Conservation (phyloP, 768 basidiomycete genomes). For the Cystobasidium tubakii region DNA sequence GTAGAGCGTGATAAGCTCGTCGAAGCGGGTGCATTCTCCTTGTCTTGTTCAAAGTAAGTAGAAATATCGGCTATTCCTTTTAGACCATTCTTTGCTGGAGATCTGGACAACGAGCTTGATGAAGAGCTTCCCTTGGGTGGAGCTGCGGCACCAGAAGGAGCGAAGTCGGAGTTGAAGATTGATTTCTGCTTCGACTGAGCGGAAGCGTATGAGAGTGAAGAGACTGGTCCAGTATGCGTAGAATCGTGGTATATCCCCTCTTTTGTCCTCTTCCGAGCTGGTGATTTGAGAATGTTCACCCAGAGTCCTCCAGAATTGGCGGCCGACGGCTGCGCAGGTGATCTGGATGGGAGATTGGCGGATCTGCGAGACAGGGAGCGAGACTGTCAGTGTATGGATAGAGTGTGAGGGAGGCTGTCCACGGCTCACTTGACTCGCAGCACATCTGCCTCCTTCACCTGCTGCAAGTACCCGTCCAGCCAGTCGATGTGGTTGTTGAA, state of each 20-base stretch:
- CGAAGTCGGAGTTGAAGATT: not conserved
- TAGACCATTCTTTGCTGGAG: not conserved
- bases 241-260: not conserved
- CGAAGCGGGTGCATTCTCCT: not conserved
- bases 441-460: not conserved
- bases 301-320: constrained; percentile 1
- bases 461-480: not conserved
- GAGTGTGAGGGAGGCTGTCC: no score
- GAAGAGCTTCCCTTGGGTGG: not conserved
- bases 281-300: constrained; percentile 29
- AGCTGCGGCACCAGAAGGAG: not conserved
- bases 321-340: not conserved
- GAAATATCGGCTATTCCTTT: not conserved
- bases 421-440: not conserved
- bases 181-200: not conserved
- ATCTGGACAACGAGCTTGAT: not conserved
- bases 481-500: constrained; percentile 1
- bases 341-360: not conserved
- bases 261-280: constrained; percentile 2
- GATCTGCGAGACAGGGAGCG: not conserved
- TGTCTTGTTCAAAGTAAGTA: not conserved
- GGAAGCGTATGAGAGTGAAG: not conserved
- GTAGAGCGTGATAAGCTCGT: not conserved
- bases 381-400: not conserved
- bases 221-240: not conserved